Percentiles rank a stretch among this genome's conserved stretches.
These are phyloP conservation scores for Solanum dulcamara DNA, from an alignment of 257 asterid genomes.

Conservation along the genomic window DNA sequence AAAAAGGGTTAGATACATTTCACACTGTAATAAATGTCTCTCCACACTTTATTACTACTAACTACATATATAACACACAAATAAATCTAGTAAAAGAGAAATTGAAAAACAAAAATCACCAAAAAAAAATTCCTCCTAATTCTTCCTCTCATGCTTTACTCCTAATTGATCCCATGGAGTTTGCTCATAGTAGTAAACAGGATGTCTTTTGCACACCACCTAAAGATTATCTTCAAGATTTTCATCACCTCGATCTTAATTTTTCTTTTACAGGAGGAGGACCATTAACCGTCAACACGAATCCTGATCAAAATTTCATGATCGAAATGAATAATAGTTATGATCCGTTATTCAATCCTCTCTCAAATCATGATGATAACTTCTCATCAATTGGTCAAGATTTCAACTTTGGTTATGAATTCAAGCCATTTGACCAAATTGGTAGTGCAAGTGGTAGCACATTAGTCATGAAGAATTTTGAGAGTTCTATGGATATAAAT, in stretches of 20 bases:
- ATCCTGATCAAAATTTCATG: slow-evolving; percentile 10
- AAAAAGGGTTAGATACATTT: slow-evolving; percentile 4
- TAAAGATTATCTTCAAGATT: slow-evolving; percentile 45
- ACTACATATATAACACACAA: not conserved
- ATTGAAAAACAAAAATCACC: not conserved
- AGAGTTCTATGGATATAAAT: slow-evolving; percentile 13
- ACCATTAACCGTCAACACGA: not conserved
- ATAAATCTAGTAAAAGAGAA: not conserved
- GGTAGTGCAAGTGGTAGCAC: not conserved
- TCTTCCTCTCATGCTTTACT: not conserved
- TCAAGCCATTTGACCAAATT: slow-evolving; percentile 29
- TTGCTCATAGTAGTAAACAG: not conserved
- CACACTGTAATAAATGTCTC: slow-evolving; percentile 9
- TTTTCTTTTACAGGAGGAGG: not conserved
- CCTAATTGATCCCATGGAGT: slow-evolving; percentile 11
- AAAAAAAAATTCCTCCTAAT: not conserved
- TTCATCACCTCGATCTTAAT: slow-evolving; percentile 33
- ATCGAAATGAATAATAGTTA: slow-evolving; percentile 18
- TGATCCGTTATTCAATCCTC: slow-evolving; percentile 36
- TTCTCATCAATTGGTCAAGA: not conserved
- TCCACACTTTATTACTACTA: not conserved
- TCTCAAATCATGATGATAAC: not conserved
- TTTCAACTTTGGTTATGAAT: slow-evolving; percentile 3
- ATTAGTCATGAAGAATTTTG: slow-evolving; percentile 8
- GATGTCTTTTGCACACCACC: slow-evolving; percentile 24